Percentiles rank a stretch among this genome's conserved stretches.
These are phyloP conservation scores for Calonectria crousiana DNA, from an alignment of 2,329 filamentous ascomycete genomes.

Conservation along the genomic window DNA sequence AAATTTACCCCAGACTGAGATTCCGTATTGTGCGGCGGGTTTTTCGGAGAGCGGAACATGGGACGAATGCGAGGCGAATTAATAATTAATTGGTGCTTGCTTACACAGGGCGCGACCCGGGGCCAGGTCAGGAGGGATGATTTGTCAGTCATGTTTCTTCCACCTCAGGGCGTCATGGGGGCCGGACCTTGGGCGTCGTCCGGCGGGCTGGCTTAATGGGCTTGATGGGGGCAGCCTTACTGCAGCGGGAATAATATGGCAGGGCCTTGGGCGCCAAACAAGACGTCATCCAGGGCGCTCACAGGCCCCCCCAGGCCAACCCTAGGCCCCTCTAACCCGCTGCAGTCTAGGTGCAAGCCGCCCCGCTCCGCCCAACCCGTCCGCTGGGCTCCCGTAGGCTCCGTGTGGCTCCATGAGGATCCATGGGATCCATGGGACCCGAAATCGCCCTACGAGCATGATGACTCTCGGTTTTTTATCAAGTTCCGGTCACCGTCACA, in stretches of 20 bases:
- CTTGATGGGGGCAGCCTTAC: neutral
- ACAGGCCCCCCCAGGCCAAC: neutral
- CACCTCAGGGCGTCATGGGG: too few species aligned
- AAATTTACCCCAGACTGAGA: neutral
- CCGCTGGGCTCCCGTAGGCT: constrained; percentile 5
- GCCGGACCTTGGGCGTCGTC: neutral
- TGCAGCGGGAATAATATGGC: constrained; percentile 1
- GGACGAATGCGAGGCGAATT: neutral
- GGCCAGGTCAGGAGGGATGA: neutral
- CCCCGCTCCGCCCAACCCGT: constrained; percentile 15
- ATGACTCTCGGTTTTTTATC: constrained; percentile 5
- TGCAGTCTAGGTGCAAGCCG: neutral
- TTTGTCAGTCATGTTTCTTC: neutral
- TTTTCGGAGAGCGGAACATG: neutral
- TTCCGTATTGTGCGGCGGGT: neutral
- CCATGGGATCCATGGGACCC: constrained; percentile 8
- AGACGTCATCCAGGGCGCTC: constrained; percentile 21
- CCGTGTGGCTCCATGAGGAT: neutral
- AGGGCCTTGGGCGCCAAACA: neutral
- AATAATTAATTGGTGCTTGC: neutral
- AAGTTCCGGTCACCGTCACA: neutral
- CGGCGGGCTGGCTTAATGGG: neutral
- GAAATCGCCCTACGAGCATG: constrained; percentile 5
- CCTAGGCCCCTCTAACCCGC: neutral
- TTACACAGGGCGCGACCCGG: neutral